These are phyloP conservation scores for Dothistroma pini DNA, from an alignment of 2,329 filamentous ascomycete species.

Conservation along the genomic window DNA sequence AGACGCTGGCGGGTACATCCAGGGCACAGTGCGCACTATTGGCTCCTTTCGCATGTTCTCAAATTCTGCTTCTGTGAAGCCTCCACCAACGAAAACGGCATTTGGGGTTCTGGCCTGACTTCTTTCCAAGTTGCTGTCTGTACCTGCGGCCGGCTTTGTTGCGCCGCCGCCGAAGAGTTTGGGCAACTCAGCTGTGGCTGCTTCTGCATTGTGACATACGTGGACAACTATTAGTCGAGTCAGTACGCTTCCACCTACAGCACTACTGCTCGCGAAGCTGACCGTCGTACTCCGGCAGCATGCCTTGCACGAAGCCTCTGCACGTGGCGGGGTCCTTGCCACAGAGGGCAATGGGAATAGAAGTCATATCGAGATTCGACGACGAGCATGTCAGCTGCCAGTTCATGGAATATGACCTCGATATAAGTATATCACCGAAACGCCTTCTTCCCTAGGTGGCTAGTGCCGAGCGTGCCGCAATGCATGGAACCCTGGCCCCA, in stretches of 20 bases:
- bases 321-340: conserved; percentile 25
- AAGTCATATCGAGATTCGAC: neutral
- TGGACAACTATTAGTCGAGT: conserved; percentile 20
- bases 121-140: conserved; percentile 20
- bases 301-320: conserved; percentile 17
- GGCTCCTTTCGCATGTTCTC: conserved; percentile 16
- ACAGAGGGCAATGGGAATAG: conserved; percentile 23
- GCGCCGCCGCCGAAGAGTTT: conserved; percentile 19
- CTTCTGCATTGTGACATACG: conserved; percentile 21
- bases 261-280: neutral
- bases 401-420: no score
- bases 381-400: no score
- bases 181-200: conserved; percentile 20
- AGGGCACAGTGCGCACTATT: conserved; percentile 17
- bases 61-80: conserved; percentile 23
- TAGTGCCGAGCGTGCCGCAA: no score
- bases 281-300: conserved; percentile 26
- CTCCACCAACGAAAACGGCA: conserved; percentile 26
- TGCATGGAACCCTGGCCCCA: no score
- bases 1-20: conserved; percentile 21
- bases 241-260: neutral
- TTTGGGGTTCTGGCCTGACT: conserved; percentile 15
- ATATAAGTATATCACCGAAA: no score
- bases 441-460: no score
- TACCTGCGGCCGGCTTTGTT: conserved; percentile 20